Evolutionary conservation across 495 filamentous ascomycete species (phyloP), one percentile per base, ranked within the genome.

Genomic region (Aspergillus saccharolyticus): DNA sequence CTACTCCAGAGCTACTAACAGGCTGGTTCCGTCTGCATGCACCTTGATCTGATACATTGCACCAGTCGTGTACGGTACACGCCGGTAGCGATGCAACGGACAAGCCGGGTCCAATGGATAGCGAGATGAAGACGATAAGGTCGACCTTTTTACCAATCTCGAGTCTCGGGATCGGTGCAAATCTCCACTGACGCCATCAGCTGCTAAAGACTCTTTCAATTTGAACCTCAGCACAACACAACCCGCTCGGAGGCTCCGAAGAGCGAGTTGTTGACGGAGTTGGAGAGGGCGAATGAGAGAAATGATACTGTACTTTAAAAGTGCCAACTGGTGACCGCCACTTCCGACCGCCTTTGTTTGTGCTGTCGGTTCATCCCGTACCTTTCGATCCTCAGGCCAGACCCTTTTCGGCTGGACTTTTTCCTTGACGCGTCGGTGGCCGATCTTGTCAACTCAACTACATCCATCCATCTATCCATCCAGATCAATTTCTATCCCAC

Each of bases 211-310:
- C n/a, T n/a, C n/a, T n/a, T n/a, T n/a, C n/a, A n/a, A n/a, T n/a
- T n/a, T n/a, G n/a, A n/a, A n/a, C n/a, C n/a, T n/a, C n/a, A n/a
- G n/a, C n/a, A n/a, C n/a, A n/a, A n/a, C n/a, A n/a, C n/a, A n/a
- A n/a, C n/a, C n/a, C n/a, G n/a, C n/a, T n/a, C n/a, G n/a, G n/a
- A n/a, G n/a, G n/a, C n/a, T n/a, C n/a, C n/a, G 47, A 77, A 78
- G 48, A 73, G 66, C 46, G 66, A 79, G 50, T 15, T 76, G 0
- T 70, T 78, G 61, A 56, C 64, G 14, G 72, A 73, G 47, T 62
- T 70, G 20, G 75, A 78, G 49, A 71, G 66, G 18, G 12, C 1
- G 20, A 49, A 16, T 15, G 20, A n/a, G 46, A 14, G 25, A 28
- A 3, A 28, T 28, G 3, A 28, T 28, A 9, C 9, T 3, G 25